These are phyloP conservation scores for Albatrellus ellisii DNA, from an alignment of 768 basidiomycete genomes.

Conservation along the genomic window DNA sequence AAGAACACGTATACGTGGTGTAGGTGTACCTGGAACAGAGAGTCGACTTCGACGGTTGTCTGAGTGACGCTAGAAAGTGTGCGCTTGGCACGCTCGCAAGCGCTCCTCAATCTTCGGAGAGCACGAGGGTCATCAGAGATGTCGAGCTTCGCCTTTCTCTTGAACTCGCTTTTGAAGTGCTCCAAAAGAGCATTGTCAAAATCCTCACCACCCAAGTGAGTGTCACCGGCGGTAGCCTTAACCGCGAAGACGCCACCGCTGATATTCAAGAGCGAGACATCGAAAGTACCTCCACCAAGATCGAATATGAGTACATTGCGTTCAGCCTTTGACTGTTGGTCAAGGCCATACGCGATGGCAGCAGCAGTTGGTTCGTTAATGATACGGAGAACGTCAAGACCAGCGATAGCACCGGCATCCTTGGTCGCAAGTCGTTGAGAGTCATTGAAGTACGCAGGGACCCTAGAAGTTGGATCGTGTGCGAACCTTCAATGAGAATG, in stretches of 20 bases:
- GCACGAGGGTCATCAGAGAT: conserved; percentile 97
- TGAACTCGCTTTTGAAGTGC: conserved; percentile 99
- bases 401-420: conserved; percentile 96
- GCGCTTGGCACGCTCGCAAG: conserved; percentile 99
- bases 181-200: conserved; percentile 98
- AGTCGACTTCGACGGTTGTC: conserved; percentile 99
- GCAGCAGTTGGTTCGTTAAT: conserved; percentile 99
- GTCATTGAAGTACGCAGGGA: conserved; percentile 99
- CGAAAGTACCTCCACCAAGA: conserved; percentile 98
- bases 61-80: conserved; percentile 97
- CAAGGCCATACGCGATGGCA: conserved; percentile 97
- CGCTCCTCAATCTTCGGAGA: conserved; percentile 86
- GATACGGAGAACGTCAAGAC: conserved; percentile 98
- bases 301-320: conserved; percentile 99
- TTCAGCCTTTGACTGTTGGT: conserved; percentile 88
- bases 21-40: conserved; percentile 70
- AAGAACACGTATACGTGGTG: neutral
- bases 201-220: conserved; percentile 98
- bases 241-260: conserved; percentile 97
- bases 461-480: conserved; percentile 27
- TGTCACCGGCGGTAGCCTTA: conserved; percentile 98
- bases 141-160: conserved; percentile 92
- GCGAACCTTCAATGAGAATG: neutral
- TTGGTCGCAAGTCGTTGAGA: conserved; percentile 99
- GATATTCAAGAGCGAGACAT: conserved; percentile 98